Percentiles rank a stretch among this genome's conserved stretches.
These are phyloP conservation scores for Sclerotinia subarctica DNA, from an alignment of 2,329 filamentous ascomycete genomes.

Conservation along the genomic window DNA sequence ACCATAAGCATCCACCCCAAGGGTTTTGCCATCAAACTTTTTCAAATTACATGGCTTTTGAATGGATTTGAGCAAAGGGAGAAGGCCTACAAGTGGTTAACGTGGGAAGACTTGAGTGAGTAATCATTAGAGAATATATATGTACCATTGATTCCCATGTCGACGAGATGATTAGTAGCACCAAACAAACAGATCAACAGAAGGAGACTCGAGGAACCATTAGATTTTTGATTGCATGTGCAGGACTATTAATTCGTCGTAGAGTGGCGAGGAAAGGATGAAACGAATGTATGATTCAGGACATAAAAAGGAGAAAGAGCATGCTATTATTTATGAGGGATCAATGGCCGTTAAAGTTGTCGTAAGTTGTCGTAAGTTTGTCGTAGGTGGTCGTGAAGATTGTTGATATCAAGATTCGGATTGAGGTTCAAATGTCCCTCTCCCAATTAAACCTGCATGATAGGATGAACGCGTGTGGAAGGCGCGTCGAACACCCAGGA, in stretches of 20 bases:
- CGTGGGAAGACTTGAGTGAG: constrained; percentile 22
- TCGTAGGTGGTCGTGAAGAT: constrained; percentile 11
- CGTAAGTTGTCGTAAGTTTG: background rate
- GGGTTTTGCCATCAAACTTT: constrained; percentile 79
- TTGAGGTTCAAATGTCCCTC: background rate
- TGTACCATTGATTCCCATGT: constrained; percentile 30
- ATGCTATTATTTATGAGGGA: background rate
- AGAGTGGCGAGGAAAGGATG: constrained; percentile 2
- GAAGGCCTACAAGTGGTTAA: constrained; percentile 58
- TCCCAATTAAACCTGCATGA: constrained; percentile 13
- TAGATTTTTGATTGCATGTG: background rate
- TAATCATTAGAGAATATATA: background rate
- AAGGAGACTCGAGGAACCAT: constrained; percentile 25
- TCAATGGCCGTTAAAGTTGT: background rate
- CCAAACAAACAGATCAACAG: constrained; percentile 28
- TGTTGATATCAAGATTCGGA: constrained; percentile 4
- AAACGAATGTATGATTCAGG: constrained; percentile 15
- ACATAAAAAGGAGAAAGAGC: background rate
- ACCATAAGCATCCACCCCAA: constrained; percentile 96
- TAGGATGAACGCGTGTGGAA: constrained; percentile 19
- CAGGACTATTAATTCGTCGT: background rate
- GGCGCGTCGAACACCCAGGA: constrained; percentile 17
- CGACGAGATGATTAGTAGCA: constrained; percentile 23
- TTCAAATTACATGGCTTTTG: constrained; percentile 85
- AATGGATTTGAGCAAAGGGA: constrained; percentile 93